Base-by-base conservation (phyloP, 768 basidiomycete genomes). In the Kwoniella dendrophila region DNA sequence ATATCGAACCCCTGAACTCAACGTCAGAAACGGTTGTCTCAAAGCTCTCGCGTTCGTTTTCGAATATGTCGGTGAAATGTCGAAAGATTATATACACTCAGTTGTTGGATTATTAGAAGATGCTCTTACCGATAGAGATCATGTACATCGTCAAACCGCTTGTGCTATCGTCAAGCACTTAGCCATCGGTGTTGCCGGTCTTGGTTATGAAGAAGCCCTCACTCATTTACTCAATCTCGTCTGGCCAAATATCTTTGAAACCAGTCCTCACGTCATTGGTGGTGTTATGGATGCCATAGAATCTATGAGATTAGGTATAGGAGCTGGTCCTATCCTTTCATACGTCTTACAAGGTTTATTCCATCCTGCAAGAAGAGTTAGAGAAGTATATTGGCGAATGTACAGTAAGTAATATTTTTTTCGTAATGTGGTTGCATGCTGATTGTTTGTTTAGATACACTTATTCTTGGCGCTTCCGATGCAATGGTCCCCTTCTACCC, bases 161-260 rank as follows among this genome's bases (percentile, higher is more conserved):
- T 92, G 90, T 70, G 93, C 95, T 8, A 99, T 99, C 69, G 95
- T 99, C 73, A 98, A 98, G 82, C 96, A 99, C 77, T 82, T 99
- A 45, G 92, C 96, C 3, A 85, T 99, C 30, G 96, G 96, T 43
- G 93, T 96, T 5, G 94, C 96, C 0, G 96, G 96, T 47, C 85
- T 98, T 27, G 95, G 96, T 0, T 94, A 92, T 71, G 96, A 99
- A 81, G 96, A 99, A 80, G 95, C 95, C 12, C 90, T 98, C 86
- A 84, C 92, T 54, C 96, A 99, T 75, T 81, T 98, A 50, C 91
- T 98, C 88, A 99, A 99, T 78, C 85, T 99, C 27, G 90, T 98
- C 14, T 98, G 94, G 94, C 96, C 96, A 1, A 98, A 98, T 77
- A 94, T 93, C 80, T 98, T 97, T 79, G 95, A 97, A 82, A 95